A percentile compares a stretch with the other conserved stretches of the same genome.
These are phyloP conservation scores for Symbiodinium pilosum DNA, from an alignment of 73 alveolate genomes.

Conservation along the genomic window DNA sequence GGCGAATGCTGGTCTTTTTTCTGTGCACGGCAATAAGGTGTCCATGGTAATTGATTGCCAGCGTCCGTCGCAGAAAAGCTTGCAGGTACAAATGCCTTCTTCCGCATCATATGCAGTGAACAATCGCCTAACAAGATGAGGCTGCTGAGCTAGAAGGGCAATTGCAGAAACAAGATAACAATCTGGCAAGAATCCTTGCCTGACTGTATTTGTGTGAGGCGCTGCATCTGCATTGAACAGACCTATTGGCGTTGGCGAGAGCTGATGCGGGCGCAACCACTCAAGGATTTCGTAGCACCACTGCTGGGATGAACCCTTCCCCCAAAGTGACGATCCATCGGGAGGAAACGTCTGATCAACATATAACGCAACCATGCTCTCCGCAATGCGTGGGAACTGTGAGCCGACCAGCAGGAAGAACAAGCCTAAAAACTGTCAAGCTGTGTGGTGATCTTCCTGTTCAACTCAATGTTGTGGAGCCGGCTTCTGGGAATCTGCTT, in stretches of 20 bases:
- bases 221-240: constrained; percentile 17
- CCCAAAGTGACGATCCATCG: constrained; percentile 48
- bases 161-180: constrained; percentile 69
- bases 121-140: constrained; percentile 22
- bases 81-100: constrained; percentile 13
- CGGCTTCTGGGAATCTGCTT: no score
- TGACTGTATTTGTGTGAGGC: neutral
- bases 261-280: constrained; percentile 70
- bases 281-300: constrained; percentile 65
- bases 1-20: constrained; percentile 45
- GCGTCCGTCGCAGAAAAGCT: constrained; percentile 16
- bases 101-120: constrained; percentile 63
- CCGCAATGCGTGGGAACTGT: no score
- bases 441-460: no score
- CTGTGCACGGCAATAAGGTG: constrained; percentile 43
- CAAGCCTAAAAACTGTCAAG: no score
- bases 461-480: no score
- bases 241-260: neutral
- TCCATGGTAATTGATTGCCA: constrained; percentile 38
- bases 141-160: constrained; percentile 53
- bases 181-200: constrained; percentile 47
- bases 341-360: constrained; percentile 57
- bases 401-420: no score
- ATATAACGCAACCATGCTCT: no score
- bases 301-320: neutral